phyloP scores from a whole-genome alignment of 805 yeast genomes.

The Candida maltosa region DNA sequence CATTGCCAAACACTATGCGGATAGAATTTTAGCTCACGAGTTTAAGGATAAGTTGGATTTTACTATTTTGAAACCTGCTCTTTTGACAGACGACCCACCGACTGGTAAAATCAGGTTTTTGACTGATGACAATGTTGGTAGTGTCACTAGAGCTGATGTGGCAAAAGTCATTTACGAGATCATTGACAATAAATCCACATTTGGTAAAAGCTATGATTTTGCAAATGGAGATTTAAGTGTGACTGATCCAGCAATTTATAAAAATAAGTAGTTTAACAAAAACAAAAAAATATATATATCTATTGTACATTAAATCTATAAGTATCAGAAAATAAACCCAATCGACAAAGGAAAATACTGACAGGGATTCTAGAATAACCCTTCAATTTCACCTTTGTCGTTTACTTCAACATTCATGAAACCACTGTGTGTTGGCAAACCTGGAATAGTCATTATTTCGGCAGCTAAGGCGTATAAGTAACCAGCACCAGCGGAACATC shows the following conservation, averaged over 20 bases:
- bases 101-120: conserved; percentile 44
- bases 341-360: background rate
- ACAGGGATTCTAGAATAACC: conserved; percentile 58
- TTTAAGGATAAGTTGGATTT: conserved; percentile 40
- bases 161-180: conserved; percentile 43
- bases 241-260: conserved; percentile 3
- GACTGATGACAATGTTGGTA: conserved; percentile 17
- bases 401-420: conserved; percentile 95
- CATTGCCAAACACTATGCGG: conserved; percentile 63
- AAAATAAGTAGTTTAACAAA: background rate
- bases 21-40: conserved; percentile 37
- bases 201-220: conserved; percentile 42
- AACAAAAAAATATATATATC: background rate
- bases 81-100: conserved; percentile 34
- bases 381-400: conserved; percentile 88
- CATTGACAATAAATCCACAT: conserved; percentile 33
- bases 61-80: conserved; percentile 58
- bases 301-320: conserved; percentile 1
- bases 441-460: conserved; percentile 96
- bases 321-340: background rate
- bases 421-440: conserved; percentile 93
- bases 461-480: conserved; percentile 95
- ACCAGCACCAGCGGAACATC: conserved; percentile 95
- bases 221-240: conserved; percentile 38
- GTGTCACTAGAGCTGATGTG: conserved; percentile 52